Evolutionary conservation across 2,329 filamentous ascomycete genomes (phyloP), one percentile per base, ranked within the genome.

Genomic region (Ceratocystis albifundus): DNA sequence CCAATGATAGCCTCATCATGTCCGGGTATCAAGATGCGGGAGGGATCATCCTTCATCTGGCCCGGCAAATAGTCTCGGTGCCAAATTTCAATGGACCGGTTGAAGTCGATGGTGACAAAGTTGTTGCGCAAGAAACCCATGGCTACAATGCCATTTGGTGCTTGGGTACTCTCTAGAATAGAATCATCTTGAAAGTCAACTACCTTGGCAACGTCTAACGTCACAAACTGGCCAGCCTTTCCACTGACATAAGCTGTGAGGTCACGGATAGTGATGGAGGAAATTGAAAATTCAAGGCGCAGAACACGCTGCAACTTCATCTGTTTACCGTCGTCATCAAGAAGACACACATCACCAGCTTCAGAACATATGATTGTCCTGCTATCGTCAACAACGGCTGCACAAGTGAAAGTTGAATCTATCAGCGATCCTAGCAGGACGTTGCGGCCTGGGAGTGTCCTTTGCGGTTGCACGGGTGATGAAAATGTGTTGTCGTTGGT

Each of bases 351-450:
- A 72, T 95, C 88, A 32, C 94, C 94, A 67, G 85, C 84, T 72
- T 96, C 92, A 2, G 93, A 89, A 76, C 90, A 94, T 53, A 97
- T 79, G 50, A 97, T 82, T 20, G 91, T 88, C 71, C 86, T 88
- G 53, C 82, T 82, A 45, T 89, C 84, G 46, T 88, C 86, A 44
- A 96, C 82, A 17, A 84, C 79, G 17, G 86, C 83, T 4, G 90
- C 85, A 69, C 88, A 90, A 20, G 86, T 90, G 72, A 99, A 97
- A 0, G 86, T 93, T 6, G 86, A 85, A 68, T 97, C 93, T 4
- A 92, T 82, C 68, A 99, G 78, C 12, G 84, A 80, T 0, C 91
- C 91, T 0, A 99, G 80, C 36, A 99, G 75, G 70, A 92, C 90
- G 73, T 97, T 99, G 70, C 94, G 85, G 46, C 94, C 95, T 4